These are phyloP conservation scores for Talaromyces sp. DNA, from an alignment of 2,329 filamentous ascomycete genomes.

Conservation along the genomic window DNA sequence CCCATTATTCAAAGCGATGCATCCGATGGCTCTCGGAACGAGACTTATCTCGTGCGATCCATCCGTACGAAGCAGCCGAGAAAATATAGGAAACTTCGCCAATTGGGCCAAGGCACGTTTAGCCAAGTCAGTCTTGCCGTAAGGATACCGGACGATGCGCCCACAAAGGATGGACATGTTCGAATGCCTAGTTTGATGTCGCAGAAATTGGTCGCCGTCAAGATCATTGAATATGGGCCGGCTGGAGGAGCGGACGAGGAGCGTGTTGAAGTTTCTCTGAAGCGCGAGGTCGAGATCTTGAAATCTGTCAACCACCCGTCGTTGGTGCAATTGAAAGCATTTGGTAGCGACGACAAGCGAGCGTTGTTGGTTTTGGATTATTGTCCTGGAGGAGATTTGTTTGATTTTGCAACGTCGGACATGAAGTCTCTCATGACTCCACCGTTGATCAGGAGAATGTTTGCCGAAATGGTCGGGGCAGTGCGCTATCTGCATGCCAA, in stretches of 20 bases:
- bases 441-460: slow-evolving; percentile 73
- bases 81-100: slow-evolving; percentile 73
- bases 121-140: slow-evolving; percentile 91
- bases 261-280: slow-evolving; percentile 86
- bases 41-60: slow-evolving; percentile 68
- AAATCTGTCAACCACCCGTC: slow-evolving; percentile 83
- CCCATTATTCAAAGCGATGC: slow-evolving; percentile 26
- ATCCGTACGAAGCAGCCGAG: slow-evolving; percentile 66
- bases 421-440: slow-evolving; percentile 62
- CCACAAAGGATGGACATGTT: slow-evolving; percentile 26
- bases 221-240: slow-evolving; percentile 91
- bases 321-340: slow-evolving; percentile 85
- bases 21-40: slow-evolving; percentile 33
- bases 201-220: slow-evolving; percentile 87
- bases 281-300: slow-evolving; percentile 92
- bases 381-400: slow-evolving; percentile 89
- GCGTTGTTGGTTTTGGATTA: slow-evolving; percentile 86
- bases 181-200: slow-evolving; percentile 28
- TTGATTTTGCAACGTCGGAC: slow-evolving; percentile 79
- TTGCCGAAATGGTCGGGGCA: slow-evolving; percentile 81
- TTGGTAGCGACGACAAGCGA: slow-evolving; percentile 76
- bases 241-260: slow-evolving; percentile 91
- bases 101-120: slow-evolving; percentile 89
- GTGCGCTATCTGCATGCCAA: slow-evolving; percentile 79
- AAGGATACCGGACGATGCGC: slow-evolving; percentile 60